Evolutionary conservation across 805 yeast species (phyloP), one percentile per base, ranked within the genome.

Genomic region (Saturnispora mendoncae): DNA sequence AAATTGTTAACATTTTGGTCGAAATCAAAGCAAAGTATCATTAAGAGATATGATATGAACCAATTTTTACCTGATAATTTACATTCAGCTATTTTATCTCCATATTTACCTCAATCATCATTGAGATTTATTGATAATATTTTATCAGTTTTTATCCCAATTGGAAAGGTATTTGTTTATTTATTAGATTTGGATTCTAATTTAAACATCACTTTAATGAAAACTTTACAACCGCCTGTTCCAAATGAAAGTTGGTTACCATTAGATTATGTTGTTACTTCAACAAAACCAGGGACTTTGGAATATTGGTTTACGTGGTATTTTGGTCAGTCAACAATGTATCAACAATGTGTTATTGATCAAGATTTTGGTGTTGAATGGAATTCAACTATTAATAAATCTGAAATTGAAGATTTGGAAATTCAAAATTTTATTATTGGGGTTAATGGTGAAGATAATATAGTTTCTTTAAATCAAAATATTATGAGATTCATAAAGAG

Each of bases 1-100:
- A 73, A 72, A 50, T 57, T 56, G 4, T 49, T 84, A 27, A 72
- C 76, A 46, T 48, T 82, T 17, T 84, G 92, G 88, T 69, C 76
- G 23, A 51, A 80, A 3, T 46, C 53, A 0, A 50, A 65, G 2
- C 68, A 65, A 36, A 31, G 42, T 6, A 24, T 51, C 12, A 14
- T 55, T 2, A 43, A 44, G 20, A 58, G 54, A 33, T 39, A 46
- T 23, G 45, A 48, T 18, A 23, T 61, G 19, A 54, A 53, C 29
- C 47, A 50, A 13, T 48, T 35, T 33, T 39, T 61, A 17, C 51
- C 58, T 2, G 41, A 47, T 6, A 47, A 46, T n/a, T 41, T 47
- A 15, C 52, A 46, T 31, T 49, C 49, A 35, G 45, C 45, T 24
- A 14, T 46, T 42, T 24, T 55, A 42, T 48, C 50, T 25, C 47